These are phyloP conservation scores for Linnemannia schmuckeri DNA, from an alignment of 192 early-diverging fungal species.

Conservation along the genomic window DNA sequence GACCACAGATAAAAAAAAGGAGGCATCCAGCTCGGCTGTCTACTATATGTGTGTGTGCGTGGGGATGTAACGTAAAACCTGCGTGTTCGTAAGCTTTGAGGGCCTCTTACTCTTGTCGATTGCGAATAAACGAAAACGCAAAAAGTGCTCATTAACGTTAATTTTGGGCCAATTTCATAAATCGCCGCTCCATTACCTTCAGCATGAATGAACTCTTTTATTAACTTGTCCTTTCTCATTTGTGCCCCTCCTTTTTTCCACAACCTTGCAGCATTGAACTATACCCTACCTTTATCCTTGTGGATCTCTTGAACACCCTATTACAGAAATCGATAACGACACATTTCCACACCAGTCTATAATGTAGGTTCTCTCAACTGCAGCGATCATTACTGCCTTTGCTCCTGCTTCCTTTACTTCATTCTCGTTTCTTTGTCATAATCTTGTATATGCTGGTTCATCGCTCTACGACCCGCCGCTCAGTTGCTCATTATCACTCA, in stretches of 20 bases:
- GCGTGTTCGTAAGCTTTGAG: background rate
- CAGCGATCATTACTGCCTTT: background rate
- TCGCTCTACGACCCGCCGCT: background rate
- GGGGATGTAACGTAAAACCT: background rate
- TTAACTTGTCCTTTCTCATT: background rate
- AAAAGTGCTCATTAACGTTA: background rate
- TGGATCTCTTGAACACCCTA: background rate
- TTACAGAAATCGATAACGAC: background rate
- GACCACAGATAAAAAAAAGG: background rate
- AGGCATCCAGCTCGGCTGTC: slow-evolving; percentile 1
- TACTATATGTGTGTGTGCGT: background rate
- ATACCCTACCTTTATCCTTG: background rate
- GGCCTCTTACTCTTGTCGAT: background rate
- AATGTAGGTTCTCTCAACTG: background rate
- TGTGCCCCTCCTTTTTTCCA: background rate
- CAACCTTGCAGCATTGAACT: background rate
- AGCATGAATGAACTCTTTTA: background rate
- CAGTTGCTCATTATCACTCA: background rate
- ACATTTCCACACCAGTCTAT: background rate
- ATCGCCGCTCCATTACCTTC: background rate
- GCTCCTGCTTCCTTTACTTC: background rate
- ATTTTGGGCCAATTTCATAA: background rate
- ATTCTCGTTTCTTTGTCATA: background rate
- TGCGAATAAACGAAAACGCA: background rate
- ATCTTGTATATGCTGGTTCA: background rate